A percentile compares a stretch with the other conserved stretches of the same genome.
Conservation (phyloP, 2,329 filamentous ascomycete species). For the Lanzia echinophila region DNA sequence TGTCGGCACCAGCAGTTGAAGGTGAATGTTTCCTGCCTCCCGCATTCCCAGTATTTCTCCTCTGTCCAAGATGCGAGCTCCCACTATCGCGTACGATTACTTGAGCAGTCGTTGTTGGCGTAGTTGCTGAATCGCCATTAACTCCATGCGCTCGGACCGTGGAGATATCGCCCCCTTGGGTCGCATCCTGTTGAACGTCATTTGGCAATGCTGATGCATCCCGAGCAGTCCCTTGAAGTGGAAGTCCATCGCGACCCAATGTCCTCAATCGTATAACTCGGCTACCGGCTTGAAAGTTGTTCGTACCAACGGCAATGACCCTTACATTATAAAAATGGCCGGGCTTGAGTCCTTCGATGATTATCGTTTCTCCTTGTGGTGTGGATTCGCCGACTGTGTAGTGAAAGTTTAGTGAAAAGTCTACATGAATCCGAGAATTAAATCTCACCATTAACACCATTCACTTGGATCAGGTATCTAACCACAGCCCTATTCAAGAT, state of each 20-base stretch:
- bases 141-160: constrained; percentile 40
- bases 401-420: constrained; percentile 1
- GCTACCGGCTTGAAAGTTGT: constrained; percentile 89
- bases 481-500: constrained; percentile 55
- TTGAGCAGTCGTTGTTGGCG: constrained; percentile 51
- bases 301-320: constrained; percentile 82
- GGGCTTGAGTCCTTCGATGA: constrained; percentile 81
- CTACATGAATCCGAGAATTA: background rate
- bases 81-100: constrained; percentile 60
- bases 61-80: constrained; percentile 43
- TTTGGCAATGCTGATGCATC: constrained; percentile 50
- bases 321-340: constrained; percentile 89
- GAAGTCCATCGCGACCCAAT: constrained; percentile 56
- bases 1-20: constrained; percentile 42
- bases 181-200: constrained; percentile 41
- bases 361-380: constrained; percentile 72
- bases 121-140: constrained; percentile 53
- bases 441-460: constrained; percentile 75
- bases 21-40: constrained; percentile 72
- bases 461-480: constrained; percentile 88
- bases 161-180: constrained; percentile 43
- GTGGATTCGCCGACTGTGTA: constrained; percentile 73
- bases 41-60: constrained; percentile 64
- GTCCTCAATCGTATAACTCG: constrained; percentile 79
- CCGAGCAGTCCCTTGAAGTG: constrained; percentile 50